These are phyloP conservation scores for Shiraia sp. DNA, from an alignment of 2,329 filamentous ascomycete species.

Conservation along the genomic window DNA sequence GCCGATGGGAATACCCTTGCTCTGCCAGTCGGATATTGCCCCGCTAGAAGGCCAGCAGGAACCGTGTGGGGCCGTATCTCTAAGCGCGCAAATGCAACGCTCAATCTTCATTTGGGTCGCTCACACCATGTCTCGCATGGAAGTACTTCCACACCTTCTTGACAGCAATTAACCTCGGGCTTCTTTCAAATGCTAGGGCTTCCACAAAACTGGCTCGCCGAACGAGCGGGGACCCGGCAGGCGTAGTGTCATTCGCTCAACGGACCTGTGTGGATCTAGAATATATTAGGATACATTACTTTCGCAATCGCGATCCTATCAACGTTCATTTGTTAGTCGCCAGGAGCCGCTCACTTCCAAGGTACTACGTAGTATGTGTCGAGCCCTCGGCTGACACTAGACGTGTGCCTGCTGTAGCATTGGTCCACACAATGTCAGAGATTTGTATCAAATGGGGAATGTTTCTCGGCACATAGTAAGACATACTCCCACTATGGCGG, in stretches of 20 bases:
- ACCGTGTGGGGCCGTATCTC: no score
- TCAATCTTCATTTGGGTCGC: no score
- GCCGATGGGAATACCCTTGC: not conserved
- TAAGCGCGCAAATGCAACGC: no score
- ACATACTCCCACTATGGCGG: no score
- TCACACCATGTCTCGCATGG: no score
- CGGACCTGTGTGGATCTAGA: not conserved
- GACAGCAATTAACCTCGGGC: not conserved
- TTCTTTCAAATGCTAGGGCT: not conserved
- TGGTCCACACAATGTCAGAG: no score
- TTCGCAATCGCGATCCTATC: not conserved
- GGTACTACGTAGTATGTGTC: not conserved
- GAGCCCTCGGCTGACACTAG: not conserved
- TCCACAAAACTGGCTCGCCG: not conserved
- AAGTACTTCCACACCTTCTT: no score
- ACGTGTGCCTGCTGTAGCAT: not conserved
- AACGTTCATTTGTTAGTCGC: not conserved
- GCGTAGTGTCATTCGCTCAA: not conserved
- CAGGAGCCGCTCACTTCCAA: not conserved
- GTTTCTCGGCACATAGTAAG: no score
- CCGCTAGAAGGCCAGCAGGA: not conserved
- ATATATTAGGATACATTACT: constrained; percentile 2
- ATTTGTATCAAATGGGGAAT: no score
- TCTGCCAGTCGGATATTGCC: not conserved
- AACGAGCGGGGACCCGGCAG: not conserved